These are phyloP conservation scores for Xylaria multiplex DNA, from an alignment of 2,329 filamentous ascomycete genomes.

Conservation along the genomic window DNA sequence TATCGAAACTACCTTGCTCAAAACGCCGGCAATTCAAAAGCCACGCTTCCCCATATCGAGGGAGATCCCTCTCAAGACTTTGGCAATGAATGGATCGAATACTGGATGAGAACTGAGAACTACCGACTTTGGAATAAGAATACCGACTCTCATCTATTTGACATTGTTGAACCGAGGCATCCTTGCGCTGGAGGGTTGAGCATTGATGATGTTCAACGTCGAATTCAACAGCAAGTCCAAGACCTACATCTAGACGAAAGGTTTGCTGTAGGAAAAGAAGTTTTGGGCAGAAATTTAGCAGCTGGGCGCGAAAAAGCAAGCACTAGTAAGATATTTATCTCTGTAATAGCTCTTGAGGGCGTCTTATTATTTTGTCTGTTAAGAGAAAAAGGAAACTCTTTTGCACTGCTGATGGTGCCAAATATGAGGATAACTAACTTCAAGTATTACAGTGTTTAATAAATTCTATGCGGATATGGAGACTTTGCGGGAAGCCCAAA, in stretches of 20 bases:
- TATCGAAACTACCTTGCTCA: conserved; percentile 77
- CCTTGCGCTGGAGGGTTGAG: conserved; percentile 92
- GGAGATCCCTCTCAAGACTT: conserved; percentile 89
- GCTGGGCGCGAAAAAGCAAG: conserved; percentile 89
- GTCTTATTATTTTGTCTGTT: background rate
- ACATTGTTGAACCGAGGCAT: conserved; percentile 91
- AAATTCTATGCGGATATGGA: conserved; percentile 93
- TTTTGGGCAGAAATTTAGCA: conserved; percentile 86
- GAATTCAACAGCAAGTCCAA: conserved; percentile 89
- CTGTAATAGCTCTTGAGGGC: background rate
- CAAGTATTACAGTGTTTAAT: conserved; percentile 68
- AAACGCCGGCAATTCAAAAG: conserved; percentile 66
- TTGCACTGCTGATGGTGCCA: background rate
- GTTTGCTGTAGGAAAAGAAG: conserved; percentile 83
- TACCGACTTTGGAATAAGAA: conserved; percentile 86
- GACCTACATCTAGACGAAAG: conserved; percentile 94
- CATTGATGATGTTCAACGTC: conserved; percentile 92
- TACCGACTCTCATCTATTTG: conserved; percentile 89
- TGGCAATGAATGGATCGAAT: conserved; percentile 83
- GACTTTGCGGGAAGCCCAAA: conserved; percentile 77
- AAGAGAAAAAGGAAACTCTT: background rate
- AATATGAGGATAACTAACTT: conserved; percentile 11
- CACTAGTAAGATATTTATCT: conserved; percentile 54
- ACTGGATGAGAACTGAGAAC: conserved; percentile 89
- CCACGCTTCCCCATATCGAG: conserved; percentile 73